Evolutionary conservation across 768 basidiomycete species (phyloP).

Genomic region (Trametopsis cervina): DNA sequence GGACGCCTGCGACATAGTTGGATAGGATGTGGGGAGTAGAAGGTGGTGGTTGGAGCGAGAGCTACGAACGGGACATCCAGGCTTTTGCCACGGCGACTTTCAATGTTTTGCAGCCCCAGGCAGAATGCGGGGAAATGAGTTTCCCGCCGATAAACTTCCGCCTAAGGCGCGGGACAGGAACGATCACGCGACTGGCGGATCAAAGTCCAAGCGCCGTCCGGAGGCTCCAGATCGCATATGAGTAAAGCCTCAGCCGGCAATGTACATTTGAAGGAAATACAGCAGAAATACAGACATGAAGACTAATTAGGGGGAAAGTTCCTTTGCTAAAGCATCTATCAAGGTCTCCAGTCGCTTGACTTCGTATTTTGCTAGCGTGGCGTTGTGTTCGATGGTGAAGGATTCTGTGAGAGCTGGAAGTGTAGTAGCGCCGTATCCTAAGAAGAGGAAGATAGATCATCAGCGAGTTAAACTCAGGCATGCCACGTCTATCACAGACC

Average conservation of each 20-base stretch:
- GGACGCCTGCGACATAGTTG: constrained; percentile 1
- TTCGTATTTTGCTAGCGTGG: constrained; percentile 54
- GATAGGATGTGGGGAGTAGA: neutral
- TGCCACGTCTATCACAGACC: too few species aligned
- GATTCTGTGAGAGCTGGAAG: constrained; percentile 78
- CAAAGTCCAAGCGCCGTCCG: neutral
- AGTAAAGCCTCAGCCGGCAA: too few species aligned
- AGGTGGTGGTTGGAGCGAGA: neutral
- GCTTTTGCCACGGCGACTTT: neutral
- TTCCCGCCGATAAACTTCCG: constrained; percentile 7
- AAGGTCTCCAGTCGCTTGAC: constrained; percentile 45
- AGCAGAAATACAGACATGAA: too few species aligned
- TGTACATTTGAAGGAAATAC: too few species aligned
- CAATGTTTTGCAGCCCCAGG: neutral
- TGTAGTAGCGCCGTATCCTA: constrained; percentile 82
- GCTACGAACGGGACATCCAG: constrained; percentile 2
- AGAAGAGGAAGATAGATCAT: too few species aligned
- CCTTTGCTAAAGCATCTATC: constrained; percentile 30
- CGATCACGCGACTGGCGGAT: neutral
- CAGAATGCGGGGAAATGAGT: constrained; percentile 11
- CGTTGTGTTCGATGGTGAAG: constrained; percentile 60
- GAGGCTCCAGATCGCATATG: neutral
- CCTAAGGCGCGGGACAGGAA: neutral
- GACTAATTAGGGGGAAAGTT: constrained; percentile 6
- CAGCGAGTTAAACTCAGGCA: too few species aligned